Percentiles rank a stretch among this genome's conserved stretches.
Conservation (phyloP, 495 filamentous ascomycete species). For the Letharia columbiana region DNA sequence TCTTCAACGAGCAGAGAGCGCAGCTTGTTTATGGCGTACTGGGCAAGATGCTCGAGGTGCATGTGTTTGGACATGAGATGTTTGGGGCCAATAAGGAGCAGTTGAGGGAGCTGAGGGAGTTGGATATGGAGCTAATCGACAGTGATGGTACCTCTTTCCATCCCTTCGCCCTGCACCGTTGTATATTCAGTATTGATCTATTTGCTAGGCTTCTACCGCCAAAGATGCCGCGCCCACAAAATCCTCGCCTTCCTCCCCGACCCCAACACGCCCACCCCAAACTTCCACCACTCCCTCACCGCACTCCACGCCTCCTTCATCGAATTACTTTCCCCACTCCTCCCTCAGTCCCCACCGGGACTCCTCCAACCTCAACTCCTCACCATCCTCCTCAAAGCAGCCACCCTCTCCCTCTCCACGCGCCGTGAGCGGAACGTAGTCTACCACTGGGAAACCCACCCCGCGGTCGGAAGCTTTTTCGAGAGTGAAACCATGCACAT, state of each 20-base stretch:
- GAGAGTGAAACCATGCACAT: background rate
- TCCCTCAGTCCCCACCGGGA: background rate
- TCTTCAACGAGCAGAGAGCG: constrained; percentile 9
- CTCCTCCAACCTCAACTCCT: background rate
- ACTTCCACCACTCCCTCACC: constrained; percentile 37
- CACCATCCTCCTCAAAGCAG: constrained; percentile 7
- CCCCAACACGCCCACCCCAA: constrained; percentile 27
- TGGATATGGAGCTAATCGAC: constrained; percentile 6
- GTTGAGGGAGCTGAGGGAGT: constrained; percentile 1
- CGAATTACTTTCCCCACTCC: background rate
- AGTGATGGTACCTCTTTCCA: constrained; percentile 7
- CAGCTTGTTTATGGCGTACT: constrained; percentile 19
- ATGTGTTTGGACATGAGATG: constrained; percentile 17
- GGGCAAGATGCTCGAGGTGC: constrained; percentile 23
- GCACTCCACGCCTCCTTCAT: constrained; percentile 13
- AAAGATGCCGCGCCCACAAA: background rate
- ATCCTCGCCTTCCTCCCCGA: constrained; percentile 19
- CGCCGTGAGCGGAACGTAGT: background rate
- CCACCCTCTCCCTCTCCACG: constrained; percentile 8
- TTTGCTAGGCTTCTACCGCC: background rate
- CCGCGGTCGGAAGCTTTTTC: background rate
- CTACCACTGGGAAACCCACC: constrained; percentile 14
- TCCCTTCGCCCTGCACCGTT: background rate
- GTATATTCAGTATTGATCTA: background rate
- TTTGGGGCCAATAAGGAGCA: constrained; percentile 12